Evolutionary conservation across 495 filamentous ascomycete genomes (phyloP).

Genomic region (Neurospora sp.): DNA sequence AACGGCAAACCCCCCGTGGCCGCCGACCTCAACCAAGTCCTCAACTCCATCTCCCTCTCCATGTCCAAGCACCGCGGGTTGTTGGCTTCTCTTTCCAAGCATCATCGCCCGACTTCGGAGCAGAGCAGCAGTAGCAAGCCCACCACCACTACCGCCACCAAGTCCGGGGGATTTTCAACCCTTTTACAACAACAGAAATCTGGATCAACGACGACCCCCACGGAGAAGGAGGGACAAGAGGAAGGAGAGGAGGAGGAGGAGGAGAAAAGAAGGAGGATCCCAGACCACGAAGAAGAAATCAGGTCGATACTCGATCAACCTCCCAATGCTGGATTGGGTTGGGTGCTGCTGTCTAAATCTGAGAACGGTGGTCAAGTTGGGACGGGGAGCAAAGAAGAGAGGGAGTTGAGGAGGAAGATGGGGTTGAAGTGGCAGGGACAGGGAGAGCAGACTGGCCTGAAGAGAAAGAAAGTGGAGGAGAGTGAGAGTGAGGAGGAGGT

Average conservation of each 20-base stretch:
- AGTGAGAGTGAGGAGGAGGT: slow-evolving; percentile 49
- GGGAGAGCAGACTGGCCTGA: background rate
- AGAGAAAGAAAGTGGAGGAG: slow-evolving; percentile 23
- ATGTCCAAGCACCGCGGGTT: slow-evolving; percentile 7
- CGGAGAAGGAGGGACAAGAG: no score
- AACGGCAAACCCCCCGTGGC: slow-evolving; percentile 12
- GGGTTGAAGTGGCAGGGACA: slow-evolving; percentile 15
- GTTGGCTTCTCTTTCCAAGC: slow-evolving; percentile 7
- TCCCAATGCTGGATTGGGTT: slow-evolving; percentile 31
- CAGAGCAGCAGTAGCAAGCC: no score
- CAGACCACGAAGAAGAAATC: slow-evolving; percentile 17
- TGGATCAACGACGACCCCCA: background rate
- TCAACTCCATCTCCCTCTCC: slow-evolving; percentile 26
- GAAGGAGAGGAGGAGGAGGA: background rate
- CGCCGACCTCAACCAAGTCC: slow-evolving; percentile 21
- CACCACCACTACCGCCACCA: no score
- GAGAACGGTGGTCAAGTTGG: no score
- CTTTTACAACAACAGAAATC: background rate
- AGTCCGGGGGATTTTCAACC: no score
- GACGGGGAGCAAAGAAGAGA: no score
- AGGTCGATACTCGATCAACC: slow-evolving; percentile 14
- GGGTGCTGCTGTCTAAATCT: slow-evolving; percentile 2
- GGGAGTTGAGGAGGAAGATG: slow-evolving; percentile 19
- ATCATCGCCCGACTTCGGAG: slow-evolving; percentile 5
- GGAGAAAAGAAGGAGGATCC: background rate